Base-by-base conservation (phyloP, 139 green algal species). In the Auxenochlorella pyrenoidosa region DNA sequence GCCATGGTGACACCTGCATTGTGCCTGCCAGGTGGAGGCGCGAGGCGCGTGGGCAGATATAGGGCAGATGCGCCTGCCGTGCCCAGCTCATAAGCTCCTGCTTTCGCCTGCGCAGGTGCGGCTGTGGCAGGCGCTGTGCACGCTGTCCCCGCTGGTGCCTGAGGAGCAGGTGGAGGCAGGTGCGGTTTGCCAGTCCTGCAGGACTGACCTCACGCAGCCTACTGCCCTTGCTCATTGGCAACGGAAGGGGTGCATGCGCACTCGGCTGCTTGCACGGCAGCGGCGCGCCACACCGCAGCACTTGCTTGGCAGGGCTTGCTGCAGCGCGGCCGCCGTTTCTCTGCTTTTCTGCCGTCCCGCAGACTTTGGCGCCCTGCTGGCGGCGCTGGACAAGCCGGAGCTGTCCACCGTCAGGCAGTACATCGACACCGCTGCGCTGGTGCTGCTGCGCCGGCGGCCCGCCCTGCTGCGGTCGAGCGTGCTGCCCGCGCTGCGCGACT, bases 341-440 rank as follows among this genome's bases (percentile, higher is more conserved):
- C n/a, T n/a, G n/a, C n/a, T n/a, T n/a, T n/a, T 21, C 10, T 32
- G 10, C 38, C 75, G 19, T 44, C 3, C 72, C 36, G 38, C 38
- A 38, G 66, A 76, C 8, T 78, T 96, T 43, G 65, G 75, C 16
- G 40, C 15, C 2, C 12, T 95, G 24, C 70, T 94, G 41, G 24
- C 34, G 12, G 47, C 36, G 51, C 72, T 94, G 66, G 41, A 70
- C 8, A 58, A 75, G 19, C 90, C 90, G 60, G 92, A 95, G 63
- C 86, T 92, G 18, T 87, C 91, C 15, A 92, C 65, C 21, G 91
- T 97, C 60, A 93, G 93, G 93, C 95, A 97, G 89, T 97, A 96
- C 70, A 87, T 94, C 34, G 95, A 97, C 88, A 86, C 89, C 54
- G 87, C 95, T 2, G 78, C 90, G 1, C 88, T 95, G 8, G 70